phyloP scores from a whole-genome alignment of 169 alveolate species.

The Cryptosporidium ubiquitum region DNA sequence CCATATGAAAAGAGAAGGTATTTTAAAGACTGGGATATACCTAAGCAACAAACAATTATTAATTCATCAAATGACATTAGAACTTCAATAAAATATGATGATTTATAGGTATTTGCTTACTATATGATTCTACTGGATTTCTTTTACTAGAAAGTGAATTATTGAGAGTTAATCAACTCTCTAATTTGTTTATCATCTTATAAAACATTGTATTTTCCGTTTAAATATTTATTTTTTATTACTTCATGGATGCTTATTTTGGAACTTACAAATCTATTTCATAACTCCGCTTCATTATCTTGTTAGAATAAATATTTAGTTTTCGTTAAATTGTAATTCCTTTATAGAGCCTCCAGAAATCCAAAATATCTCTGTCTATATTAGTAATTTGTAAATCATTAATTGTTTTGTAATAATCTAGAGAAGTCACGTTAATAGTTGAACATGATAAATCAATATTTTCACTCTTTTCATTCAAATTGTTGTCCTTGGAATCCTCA shows the following conservation, averaged over 20 bases:
- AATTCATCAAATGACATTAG: constrained; percentile 26
- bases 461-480: neutral
- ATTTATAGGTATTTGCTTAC: neutral
- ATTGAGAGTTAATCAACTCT: neutral
- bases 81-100: constrained; percentile 47
- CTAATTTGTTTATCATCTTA: neutral
- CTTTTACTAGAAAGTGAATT: neutral
- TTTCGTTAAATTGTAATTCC: too few relatives aligned
- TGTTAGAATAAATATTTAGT: too few relatives aligned
- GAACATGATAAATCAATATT: neutral
- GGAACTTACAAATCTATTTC: too few relatives aligned
- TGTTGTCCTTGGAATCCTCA: neutral
- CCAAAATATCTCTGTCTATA: neutral
- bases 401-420: too few relatives aligned
- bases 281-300: neutral
- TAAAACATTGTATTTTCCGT: too few relatives aligned
- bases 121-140: neutral
- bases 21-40: constrained; percentile 60
- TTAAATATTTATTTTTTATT: too few relatives aligned
- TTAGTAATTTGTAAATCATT: neutral
- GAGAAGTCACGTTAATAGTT: neutral
- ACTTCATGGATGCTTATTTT: neutral
- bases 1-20: constrained; percentile 36
- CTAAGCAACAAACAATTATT: neutral
- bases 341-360: neutral